Percentiles rank a stretch among this genome's conserved stretches.
Evolutionary conservation across 1,139 yeast genomes (phyloP).

Genomic region (Candida buenavistaensis): DNA sequence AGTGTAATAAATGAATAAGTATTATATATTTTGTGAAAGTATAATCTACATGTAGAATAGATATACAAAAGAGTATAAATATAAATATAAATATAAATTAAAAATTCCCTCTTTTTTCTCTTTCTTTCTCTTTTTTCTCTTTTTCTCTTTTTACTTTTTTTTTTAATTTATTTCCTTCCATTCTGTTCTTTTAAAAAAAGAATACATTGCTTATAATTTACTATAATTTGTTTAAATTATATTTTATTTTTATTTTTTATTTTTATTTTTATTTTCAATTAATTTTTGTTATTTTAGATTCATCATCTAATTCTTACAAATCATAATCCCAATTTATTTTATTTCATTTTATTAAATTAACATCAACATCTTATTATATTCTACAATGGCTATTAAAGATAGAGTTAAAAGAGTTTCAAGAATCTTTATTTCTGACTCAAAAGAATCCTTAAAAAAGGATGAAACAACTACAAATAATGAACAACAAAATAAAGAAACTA

Average conservation of each 20-base stretch:
- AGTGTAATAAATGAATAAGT: too few species aligned
- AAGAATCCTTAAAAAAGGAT: conserved; percentile 14
- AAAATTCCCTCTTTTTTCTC: conserved; percentile 1
- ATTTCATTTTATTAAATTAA: too few species aligned
- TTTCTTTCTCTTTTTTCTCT: conserved; percentile 1
- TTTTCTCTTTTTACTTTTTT: conserved; percentile 3
- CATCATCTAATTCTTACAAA: background rate
- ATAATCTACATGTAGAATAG: too few species aligned
- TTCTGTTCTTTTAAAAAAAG: too few species aligned
- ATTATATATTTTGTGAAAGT: too few species aligned
- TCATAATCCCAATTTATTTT: too few species aligned
- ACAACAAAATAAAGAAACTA: conserved; percentile 12
- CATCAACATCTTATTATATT: background rate
- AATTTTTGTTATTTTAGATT: background rate
- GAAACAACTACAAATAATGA: conserved; percentile 14
- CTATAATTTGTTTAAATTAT: too few species aligned
- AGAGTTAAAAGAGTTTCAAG: conserved; percentile 48
- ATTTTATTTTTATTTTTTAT: too few species aligned
- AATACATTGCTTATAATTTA: too few species aligned
- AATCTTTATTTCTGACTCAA: conserved; percentile 32
- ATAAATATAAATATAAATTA: conserved; percentile 6
- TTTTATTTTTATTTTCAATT: too few species aligned
- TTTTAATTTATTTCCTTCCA: background rate
- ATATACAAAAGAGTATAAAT: too few species aligned
- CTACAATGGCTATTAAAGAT: conserved; percentile 44